Percentiles rank a stretch among this genome's conserved stretches.
phyloP scores from a whole-genome alignment of 352 stramenopile genomes.

The Phytophthora nicotianae region DNA sequence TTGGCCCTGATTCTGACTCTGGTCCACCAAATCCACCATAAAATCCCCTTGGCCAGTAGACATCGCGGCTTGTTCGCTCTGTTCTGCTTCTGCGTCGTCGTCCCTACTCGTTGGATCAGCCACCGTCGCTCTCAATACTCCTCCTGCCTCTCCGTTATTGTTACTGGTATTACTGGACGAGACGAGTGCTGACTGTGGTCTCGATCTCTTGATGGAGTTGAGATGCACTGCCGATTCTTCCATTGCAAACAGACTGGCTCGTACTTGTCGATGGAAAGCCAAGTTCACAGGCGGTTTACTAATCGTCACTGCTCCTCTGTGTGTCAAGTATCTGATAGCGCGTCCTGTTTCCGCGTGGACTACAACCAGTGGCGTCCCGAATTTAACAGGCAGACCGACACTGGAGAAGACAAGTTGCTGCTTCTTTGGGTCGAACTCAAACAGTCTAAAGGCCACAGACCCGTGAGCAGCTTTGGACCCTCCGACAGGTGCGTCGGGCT shows the following conservation, averaged over 20 bases:
- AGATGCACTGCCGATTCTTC: constrained; percentile 46
- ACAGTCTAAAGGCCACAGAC: constrained; percentile 72
- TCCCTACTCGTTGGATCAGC: constrained; percentile 17
- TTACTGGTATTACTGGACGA: constrained; percentile 13
- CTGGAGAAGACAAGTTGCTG: constrained; percentile 55
- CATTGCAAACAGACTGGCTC: constrained; percentile 50
- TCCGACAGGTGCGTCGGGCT: constrained; percentile 19
- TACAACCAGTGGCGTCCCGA: constrained; percentile 56
- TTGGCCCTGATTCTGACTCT: constrained; percentile 22
- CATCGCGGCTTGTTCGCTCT: constrained; percentile 8
- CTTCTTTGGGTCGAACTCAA: constrained; percentile 61
- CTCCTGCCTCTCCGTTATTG: constrained; percentile 12
- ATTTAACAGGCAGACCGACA: constrained; percentile 64
- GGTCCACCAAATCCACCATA: constrained; percentile 23
- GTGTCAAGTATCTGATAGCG: constrained; percentile 64
- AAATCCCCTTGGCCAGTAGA: constrained; percentile 1
- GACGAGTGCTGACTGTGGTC: constrained; percentile 27
- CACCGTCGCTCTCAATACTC: constrained; percentile 22
- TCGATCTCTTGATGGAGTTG: constrained; percentile 26
- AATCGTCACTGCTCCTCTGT: constrained; percentile 69
- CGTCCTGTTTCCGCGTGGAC: constrained; percentile 68
- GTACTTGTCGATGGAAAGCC: constrained; percentile 65
- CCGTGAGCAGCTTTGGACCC: constrained; percentile 25
- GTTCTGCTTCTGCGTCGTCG: constrained; percentile 6
- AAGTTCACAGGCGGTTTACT: constrained; percentile 70